A percentile compares a stretch with the other conserved stretches of the same genome.
Conservation (phyloP, 768 basidiomycete species). For the Lactifluus volemus region DNA sequence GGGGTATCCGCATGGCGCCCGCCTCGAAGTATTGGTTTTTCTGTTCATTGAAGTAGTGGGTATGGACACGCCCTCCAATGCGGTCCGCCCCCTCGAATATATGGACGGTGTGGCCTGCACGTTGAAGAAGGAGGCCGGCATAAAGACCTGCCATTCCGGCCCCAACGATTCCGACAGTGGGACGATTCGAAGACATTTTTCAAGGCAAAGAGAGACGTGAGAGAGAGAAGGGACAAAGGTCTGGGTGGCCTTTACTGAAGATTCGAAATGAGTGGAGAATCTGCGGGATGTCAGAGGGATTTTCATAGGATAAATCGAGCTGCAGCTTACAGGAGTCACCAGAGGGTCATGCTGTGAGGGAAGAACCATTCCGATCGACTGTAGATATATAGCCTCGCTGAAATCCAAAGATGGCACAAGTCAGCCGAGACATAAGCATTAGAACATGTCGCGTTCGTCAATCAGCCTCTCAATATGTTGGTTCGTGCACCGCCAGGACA, state of each 20-base stretch:
- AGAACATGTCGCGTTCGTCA: neutral
- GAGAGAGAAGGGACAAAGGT: neutral
- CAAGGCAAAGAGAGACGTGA: neutral
- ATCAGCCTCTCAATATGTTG: neutral
- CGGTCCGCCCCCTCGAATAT: conserved; percentile 16
- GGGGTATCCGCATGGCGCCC: conserved; percentile 21
- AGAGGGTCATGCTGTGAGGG: neutral
- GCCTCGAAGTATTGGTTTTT: conserved; percentile 19
- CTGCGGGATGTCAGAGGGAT: neutral
- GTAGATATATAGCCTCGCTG: conserved; percentile 3
- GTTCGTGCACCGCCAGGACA: neutral
- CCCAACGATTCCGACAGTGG: conserved; percentile 14
- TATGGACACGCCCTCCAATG: conserved; percentile 17
- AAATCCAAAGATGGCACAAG: neutral
- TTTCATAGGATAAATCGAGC: neutral
- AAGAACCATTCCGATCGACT: neutral
- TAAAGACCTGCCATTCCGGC: conserved; percentile 18
- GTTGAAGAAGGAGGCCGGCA: conserved; percentile 12
- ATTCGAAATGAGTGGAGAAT: neutral
- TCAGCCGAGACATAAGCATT: neutral
- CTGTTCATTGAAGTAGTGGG: conserved; percentile 18
- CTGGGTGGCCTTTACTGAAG: neutral
- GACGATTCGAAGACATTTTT: neutral
- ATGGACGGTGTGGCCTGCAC: conserved; percentile 13
- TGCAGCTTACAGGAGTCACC: neutral